These are phyloP conservation scores for Astragalus glycyphyllos DNA, from an alignment of 306 rosid genomes.

Conservation along the genomic window DNA sequence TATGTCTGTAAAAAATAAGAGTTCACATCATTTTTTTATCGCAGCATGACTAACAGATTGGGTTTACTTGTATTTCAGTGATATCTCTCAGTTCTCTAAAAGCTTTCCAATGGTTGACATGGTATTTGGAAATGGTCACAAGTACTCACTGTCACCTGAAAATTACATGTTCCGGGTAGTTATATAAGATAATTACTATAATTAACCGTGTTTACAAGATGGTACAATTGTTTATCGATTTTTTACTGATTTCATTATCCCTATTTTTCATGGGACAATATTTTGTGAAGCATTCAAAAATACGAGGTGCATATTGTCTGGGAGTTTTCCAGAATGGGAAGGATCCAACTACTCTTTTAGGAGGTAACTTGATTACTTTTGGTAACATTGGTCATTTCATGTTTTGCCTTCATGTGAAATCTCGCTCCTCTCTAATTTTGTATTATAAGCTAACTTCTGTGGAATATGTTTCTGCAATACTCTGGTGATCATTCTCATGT, in stretches of 20 bases:
- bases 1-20: slow-evolving; percentile 45
- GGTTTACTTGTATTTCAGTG: slow-evolving; percentile 56
- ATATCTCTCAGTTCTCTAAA: slow-evolving; percentile 64
- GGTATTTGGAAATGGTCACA: slow-evolving; percentile 82
- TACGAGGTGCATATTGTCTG: slow-evolving; percentile 87
- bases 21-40: slow-evolving; percentile 18
- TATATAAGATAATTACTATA: slow-evolving; percentile 9
- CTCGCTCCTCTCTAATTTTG: slow-evolving; percentile 17
- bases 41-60: slow-evolving; percentile 42
- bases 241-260: slow-evolving; percentile 27
- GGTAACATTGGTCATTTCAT: slow-evolving; percentile 26
- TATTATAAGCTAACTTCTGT: slow-evolving; percentile 28
- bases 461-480: slow-evolving; percentile 22
- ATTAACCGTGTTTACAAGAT: slow-evolving; percentile 34
- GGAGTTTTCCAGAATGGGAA: slow-evolving; percentile 89
- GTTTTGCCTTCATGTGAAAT: slow-evolving; percentile 31
- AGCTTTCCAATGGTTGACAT: slow-evolving; percentile 87
- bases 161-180: slow-evolving; percentile 90
- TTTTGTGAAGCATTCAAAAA: slow-evolving; percentile 83
- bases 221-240: slow-evolving; percentile 38
- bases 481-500: slow-evolving; percentile 17
- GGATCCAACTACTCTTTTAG: slow-evolving; percentile 93
- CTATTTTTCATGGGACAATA: slow-evolving; percentile 43
- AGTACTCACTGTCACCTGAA: slow-evolving; percentile 83
- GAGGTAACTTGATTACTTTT: slow-evolving; percentile 60